Base-by-base conservation (phyloP, 176 grass and related monocot genomes). In the Lolium rigidum region DNA sequence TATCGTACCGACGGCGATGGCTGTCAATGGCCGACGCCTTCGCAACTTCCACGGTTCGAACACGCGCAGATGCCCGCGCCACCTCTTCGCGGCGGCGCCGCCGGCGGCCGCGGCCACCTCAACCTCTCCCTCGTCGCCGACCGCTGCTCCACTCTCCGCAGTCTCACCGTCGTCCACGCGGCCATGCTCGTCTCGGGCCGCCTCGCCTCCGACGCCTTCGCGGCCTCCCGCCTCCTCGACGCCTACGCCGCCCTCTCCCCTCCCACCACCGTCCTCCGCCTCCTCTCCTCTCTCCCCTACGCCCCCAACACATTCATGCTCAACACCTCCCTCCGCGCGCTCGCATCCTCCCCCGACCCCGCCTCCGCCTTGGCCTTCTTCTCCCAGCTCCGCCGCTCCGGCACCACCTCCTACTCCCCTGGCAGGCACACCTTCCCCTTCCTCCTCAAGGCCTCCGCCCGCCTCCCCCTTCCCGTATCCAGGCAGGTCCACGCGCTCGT, bases 121-220 rank as follows among this genome's bases (percentile, higher is more conserved):
- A 74, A 78, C 58, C 80, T 92, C 26, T 87, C 87, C 76, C 84
- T 89, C 81, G 84, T 92, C 31, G 90, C 87, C 18, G 90, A 89
- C 59, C 76, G 76, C 18, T 87, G 87, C 81, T 24, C 84, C 35
- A 84, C 84, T 35, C 70, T 73, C 52, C 44, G 55, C 9, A 41
- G 56, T 21, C 87, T 89, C 37, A 16, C 73, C 26, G 24, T 79
- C 80, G 5, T 92, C 60, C 91, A 93, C 63, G 91, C 81, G 6
- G 84, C 82, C 31, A 87, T 93, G 91, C 16, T 93, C 71, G 87
- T 85, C 55, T 93, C 77, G 47, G 76, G 77, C 64, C 87, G 85
- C 55, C 63, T 87, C 65, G 87, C 81, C 46, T 18, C 68, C 46
- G 87, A 93, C 71, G 38, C 56, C 48, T 93, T 76, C 26, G 74